These are phyloP conservation scores for Breynia disticha DNA, from an alignment of 441 rosid genomes.

Conservation along the genomic window DNA sequence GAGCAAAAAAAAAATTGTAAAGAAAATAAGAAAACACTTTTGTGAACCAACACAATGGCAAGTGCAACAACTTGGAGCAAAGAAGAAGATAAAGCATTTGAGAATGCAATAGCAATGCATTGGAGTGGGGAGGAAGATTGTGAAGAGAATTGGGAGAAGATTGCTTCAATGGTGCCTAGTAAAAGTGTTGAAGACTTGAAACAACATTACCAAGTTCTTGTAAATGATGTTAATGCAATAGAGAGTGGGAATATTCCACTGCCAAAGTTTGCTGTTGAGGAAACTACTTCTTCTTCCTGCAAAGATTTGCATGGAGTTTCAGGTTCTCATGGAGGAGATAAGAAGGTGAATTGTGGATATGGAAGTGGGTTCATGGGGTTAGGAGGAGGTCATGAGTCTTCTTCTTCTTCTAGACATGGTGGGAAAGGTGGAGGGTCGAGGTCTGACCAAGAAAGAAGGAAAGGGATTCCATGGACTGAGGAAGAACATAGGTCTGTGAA, in stretches of 20 bases:
- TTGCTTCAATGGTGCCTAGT: slow-evolving; percentile 52
- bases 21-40: neutral
- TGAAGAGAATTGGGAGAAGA: slow-evolving; percentile 52
- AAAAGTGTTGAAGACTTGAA: slow-evolving; percentile 47
- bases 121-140: slow-evolving; percentile 35
- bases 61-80: slow-evolving; percentile 48
- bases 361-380: slow-evolving; percentile 39
- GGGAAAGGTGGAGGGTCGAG: slow-evolving; percentile 50
- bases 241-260: slow-evolving; percentile 56
- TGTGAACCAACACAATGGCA: slow-evolving; percentile 31
- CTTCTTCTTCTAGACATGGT: slow-evolving; percentile 49
- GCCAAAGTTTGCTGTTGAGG: slow-evolving; percentile 52
- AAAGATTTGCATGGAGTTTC: slow-evolving; percentile 30
- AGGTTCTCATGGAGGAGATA: slow-evolving; percentile 25
- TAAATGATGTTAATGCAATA: slow-evolving; percentile 60
- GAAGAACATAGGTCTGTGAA: slow-evolving; percentile 99
- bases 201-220: slow-evolving; percentile 46
- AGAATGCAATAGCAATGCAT: slow-evolving; percentile 59
- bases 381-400: slow-evolving; percentile 21
- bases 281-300: slow-evolving; percentile 25
- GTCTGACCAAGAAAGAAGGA: slow-evolving; percentile 83
- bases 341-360: slow-evolving; percentile 38
- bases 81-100: slow-evolving; percentile 73
- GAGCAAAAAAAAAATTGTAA: neutral
- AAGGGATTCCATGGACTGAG: slow-evolving; percentile 96